These are phyloP conservation scores for Parathielavia hyrcaniae DNA, from an alignment of 495 filamentous ascomycete species.

Conservation along the genomic window DNA sequence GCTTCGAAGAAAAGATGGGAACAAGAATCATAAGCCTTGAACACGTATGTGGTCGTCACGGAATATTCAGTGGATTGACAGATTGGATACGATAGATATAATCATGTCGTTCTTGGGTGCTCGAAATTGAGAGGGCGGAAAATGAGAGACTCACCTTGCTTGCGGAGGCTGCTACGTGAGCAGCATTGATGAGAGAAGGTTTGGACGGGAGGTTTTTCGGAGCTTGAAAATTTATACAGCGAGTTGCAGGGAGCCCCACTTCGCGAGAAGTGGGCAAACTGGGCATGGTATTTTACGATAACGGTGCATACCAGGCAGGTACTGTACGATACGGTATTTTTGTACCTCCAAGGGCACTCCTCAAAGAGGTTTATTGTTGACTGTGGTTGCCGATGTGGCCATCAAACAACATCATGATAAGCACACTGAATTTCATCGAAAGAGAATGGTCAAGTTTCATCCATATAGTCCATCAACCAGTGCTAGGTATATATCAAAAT, in stretches of 20 bases:
- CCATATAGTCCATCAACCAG: too few species aligned
- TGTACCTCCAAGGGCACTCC: too few species aligned
- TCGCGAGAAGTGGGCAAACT: neutral
- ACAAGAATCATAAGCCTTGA: constrained; percentile 32
- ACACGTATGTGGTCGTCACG: constrained; percentile 35
- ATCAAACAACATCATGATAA: too few species aligned
- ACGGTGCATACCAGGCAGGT: too few species aligned
- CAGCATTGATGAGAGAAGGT: constrained; percentile 20
- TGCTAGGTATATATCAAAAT: too few species aligned
- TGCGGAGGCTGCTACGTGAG: constrained; percentile 20
- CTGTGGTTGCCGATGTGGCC: too few species aligned
- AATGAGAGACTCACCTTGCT: constrained; percentile 25
- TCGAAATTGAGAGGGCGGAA: neutral
- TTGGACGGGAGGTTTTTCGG: neutral
- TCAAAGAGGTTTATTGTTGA: too few species aligned
- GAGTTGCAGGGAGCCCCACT: neutral
- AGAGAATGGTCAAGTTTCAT: too few species aligned
- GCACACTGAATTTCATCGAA: too few species aligned
- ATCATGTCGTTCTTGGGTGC: constrained; percentile 28
- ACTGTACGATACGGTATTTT: too few species aligned
- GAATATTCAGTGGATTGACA: constrained; percentile 41
- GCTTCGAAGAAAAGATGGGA: constrained; percentile 11
- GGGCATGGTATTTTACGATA: neutral
- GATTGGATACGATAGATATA: constrained; percentile 35
- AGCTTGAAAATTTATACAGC: constrained; percentile 21